Conservation (phyloP, 257 asterid genomes). For the Ligustrum vulgare region DNA sequence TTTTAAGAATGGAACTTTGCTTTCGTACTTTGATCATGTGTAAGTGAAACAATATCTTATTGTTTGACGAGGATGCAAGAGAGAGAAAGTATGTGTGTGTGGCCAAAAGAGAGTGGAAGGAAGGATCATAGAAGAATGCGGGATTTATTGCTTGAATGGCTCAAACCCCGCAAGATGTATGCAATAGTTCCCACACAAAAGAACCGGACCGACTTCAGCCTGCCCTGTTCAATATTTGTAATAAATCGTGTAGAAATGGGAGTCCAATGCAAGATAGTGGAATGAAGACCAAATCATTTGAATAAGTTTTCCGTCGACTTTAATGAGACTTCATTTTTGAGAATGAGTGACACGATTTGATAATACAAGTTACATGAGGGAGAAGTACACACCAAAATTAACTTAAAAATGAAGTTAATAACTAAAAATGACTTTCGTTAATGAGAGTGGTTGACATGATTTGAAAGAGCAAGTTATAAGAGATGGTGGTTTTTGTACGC, state of each 20-base stretch:
- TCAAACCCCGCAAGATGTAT: conserved; percentile 29
- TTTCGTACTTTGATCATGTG: conserved; percentile 7
- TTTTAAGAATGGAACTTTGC: conserved; percentile 20
- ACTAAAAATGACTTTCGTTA: too few species aligned
- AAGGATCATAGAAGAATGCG: conserved; percentile 50
- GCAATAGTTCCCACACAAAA: conserved; percentile 10
- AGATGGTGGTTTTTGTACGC: background rate
- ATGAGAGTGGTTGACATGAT: too few species aligned
- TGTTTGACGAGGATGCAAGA: background rate
- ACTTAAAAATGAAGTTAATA: background rate
- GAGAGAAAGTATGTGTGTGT: background rate
- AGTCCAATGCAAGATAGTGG: background rate
- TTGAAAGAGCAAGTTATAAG: background rate
- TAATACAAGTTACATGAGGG: background rate
- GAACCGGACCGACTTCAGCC: background rate
- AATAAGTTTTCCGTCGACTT: too few species aligned
- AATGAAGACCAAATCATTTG: background rate
- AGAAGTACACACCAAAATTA: background rate
- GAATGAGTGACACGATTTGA: too few species aligned
- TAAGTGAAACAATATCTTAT: background rate
- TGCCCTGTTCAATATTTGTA: background rate
- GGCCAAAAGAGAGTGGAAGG: conserved; percentile 28
- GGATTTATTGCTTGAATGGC: conserved; percentile 56
- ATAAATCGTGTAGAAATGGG: background rate
- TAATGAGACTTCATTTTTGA: too few species aligned